Evolutionary conservation across 2,329 filamentous ascomycete species (phyloP), one percentile per base, ranked within the genome.

Genomic region (Ceratocystis destructans): DNA sequence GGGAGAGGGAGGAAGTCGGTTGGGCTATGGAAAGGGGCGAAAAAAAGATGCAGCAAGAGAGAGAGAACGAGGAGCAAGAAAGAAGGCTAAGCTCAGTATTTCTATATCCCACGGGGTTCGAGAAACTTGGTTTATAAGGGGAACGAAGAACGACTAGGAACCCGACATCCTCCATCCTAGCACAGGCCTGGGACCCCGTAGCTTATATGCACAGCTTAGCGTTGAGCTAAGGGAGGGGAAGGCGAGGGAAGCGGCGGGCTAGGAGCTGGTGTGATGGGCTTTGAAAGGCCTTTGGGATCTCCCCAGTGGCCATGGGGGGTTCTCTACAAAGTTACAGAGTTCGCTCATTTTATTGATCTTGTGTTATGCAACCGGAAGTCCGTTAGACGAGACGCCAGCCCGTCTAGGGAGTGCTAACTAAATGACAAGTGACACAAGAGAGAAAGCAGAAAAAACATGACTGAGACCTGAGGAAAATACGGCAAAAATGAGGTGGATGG

Each of bases 31-130:
- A 20, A 61, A 31, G 17, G 46, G 62, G 46, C 62, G 33, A 53
- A 67, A 62, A 33, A 31, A 50, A 69, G 66, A 22, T 68, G 61
- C 44, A 68, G 62, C 66, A 68, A 66, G 61, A 69, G 53, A 46
- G 25, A 48, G 65, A 69, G 22, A 22, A 68, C 68, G 66, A 68
- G 66, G 64, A 59, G 64, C 66, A 64, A 55, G 62, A 41, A 61
- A 64, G 12, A 44, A 31, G 28, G 17, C 45, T 61, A 55, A 64
- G 45, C 50, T 64, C 31, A 48, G 25, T 57, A 57, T 57, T 57
- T 57, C 53, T 31, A 57, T 53, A 12, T 31, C 53, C 7, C 46
- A 25, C 22, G 10, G 53, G 28, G n/a, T 10, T 31, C 50, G 50
- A 55, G 50, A 48, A 41, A 15, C 50, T 55, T 55, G 25, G 50